These are phyloP conservation scores for Solanum hybrid DNA, from an alignment of 305 asterid species.

Conservation along the genomic window DNA sequence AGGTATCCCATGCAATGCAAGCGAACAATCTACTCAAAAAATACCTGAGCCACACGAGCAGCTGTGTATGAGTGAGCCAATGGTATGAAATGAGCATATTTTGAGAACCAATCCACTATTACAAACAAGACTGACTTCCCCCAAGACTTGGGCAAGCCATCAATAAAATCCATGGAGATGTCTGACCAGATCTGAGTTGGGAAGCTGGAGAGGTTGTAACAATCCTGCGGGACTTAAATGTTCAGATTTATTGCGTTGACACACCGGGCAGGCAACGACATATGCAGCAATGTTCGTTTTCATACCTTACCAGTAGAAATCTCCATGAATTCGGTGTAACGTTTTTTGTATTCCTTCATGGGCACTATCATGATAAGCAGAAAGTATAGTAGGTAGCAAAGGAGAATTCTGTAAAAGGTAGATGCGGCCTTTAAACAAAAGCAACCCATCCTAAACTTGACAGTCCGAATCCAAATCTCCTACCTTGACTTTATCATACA, in stretches of 20 bases:
- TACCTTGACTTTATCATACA: not conserved
- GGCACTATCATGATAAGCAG: no score
- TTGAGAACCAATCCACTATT: not conserved
- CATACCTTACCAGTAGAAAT: not conserved
- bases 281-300: not conserved
- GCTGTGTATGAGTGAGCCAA: not conserved
- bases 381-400: no score
- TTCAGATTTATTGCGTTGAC: not conserved
- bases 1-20: not conserved
- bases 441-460: not conserved
- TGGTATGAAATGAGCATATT: not conserved
- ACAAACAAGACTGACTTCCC: not conserved
- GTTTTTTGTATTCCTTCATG: not conserved
- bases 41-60: not conserved
- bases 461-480: not conserved
- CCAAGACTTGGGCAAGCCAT: not conserved
- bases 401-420: no score
- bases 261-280: not conserved
- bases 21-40: not conserved
- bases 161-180: not conserved
- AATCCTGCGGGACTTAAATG: not conserved
- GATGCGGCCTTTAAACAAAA: not conserved
- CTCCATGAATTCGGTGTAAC: not conserved
- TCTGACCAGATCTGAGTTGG: not conserved
- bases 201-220: not conserved